Base-by-base conservation (phyloP, 305 asterid species). In the Solanum hybrid region DNA sequence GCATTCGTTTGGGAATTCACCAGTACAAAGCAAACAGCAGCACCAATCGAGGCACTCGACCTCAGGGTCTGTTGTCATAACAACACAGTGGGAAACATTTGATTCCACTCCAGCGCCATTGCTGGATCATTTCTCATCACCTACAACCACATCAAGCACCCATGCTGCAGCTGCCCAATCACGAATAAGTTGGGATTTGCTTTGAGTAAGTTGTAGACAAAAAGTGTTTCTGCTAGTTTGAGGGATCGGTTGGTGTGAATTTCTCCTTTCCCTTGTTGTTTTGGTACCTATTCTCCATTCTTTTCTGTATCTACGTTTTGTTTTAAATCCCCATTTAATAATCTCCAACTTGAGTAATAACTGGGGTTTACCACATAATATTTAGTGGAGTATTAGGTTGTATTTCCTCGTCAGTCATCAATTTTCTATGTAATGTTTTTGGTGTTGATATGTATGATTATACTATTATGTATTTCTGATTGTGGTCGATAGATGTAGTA, bases 81-180 rank as follows among this genome's bases (percentile, higher is more conserved):
- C 99, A 1, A 97, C 98, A 3, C 96, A 96, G 82, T 97, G 99
- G 99, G 99, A 96, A 90, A 97, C 97, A 2, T 97, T 97, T 84
- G 99, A 97, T 79, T 87, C 97, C 13, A 36, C 91, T 4, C 93
- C 96, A 7, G 90, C 92, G 6, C 89, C 92, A 34, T 36, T 80
- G 34, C 85, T 71, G n/a, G 92, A 87, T 57, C 88, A 89, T 29
- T 89, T 95, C 71, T 90, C 97, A 7, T 79, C 94, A 33, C 91
- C 95, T 20, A 61, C 87, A 24, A 74, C 89, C 42, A 39, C 92
- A 28, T 20, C 93, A 71, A 84, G 89, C 61, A 67, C 92, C 88
- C 20, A 51, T 7, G 24, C 51, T 61, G 93, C 87, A 77, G 91
- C 89, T 16, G 64, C 91, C 34, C 96, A 94, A 73, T 94, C 98